A percentile compares a stretch with the other conserved stretches of the same genome.
phyloP scores from a whole-genome alignment of 148 eudicot genomes.

The Fagopyrum esculentum region DNA sequence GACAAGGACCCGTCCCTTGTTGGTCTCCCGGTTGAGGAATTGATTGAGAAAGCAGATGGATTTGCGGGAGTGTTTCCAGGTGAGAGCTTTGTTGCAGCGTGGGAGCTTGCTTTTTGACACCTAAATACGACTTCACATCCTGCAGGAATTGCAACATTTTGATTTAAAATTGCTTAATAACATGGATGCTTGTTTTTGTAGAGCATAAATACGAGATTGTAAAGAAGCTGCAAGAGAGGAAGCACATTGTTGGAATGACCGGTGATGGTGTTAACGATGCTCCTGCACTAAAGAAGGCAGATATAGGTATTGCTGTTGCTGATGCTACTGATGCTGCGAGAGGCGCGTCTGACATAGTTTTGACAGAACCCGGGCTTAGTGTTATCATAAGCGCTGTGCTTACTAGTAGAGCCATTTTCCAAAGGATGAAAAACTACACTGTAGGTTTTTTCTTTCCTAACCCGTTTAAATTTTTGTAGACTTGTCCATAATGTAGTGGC shows the following conservation, averaged over 20 bases:
- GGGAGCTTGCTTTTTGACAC: neutral
- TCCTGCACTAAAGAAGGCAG: slow-evolving; percentile 95
- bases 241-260: slow-evolving; percentile 42
- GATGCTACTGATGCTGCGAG: slow-evolving; percentile 98
- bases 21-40: neutral
- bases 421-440: slow-evolving; percentile 64
- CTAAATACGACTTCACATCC: neutral
- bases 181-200: slow-evolving; percentile 3
- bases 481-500: neutral
- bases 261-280: slow-evolving; percentile 74
- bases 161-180: neutral
- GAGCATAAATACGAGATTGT: slow-evolving; percentile 44
- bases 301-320: slow-evolving; percentile 95
- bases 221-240: slow-evolving; percentile 39
- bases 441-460: slow-evolving; percentile 14
- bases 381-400: slow-evolving; percentile 95
- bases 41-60: slow-evolving; percentile 18
- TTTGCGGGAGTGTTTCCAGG: slow-evolving; percentile 17
- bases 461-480: neutral
- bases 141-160: neutral
- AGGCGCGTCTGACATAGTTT: slow-evolving; percentile 94
- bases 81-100: neutral
- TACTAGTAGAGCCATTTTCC: slow-evolving; percentile 97
- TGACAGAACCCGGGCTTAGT: slow-evolving; percentile 96
- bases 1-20: slow-evolving; percentile 9